phyloP scores from a whole-genome alignment of 2,329 filamentous ascomycete species.

The Fusarium floridanum region DNA sequence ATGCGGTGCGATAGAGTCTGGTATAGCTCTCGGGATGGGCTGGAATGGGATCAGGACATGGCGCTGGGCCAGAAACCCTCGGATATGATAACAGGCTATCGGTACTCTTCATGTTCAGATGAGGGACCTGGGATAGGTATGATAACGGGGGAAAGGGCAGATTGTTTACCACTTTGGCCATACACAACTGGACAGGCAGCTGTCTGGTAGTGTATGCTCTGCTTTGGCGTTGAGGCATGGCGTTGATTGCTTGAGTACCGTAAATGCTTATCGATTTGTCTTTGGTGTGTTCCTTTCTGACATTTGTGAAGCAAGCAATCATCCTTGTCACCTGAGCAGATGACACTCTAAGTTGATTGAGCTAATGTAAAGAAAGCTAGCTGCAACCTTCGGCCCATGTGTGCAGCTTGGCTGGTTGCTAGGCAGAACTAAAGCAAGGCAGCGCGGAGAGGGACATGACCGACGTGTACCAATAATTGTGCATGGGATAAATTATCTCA shows the following conservation, averaged over 20 bases:
- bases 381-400: neutral
- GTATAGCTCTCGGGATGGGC: constrained; percentile 4
- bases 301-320: neutral
- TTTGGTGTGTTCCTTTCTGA: neutral
- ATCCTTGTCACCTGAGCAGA: neutral
- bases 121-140: neutral
- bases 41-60: neutral
- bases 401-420: neutral
- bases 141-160: neutral
- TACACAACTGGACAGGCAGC: neutral
- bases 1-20: neutral
- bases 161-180: neutral
- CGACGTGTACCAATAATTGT: constrained; percentile 1
- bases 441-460: neutral
- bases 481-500: constrained; percentile 1
- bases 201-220: neutral
- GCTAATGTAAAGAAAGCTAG: neutral
- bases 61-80: constrained; percentile 1
- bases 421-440: neutral
- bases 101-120: neutral
- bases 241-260: neutral
- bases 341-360: neutral
- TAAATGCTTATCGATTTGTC: neutral
- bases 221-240: neutral
- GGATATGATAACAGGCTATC: neutral